Evolutionary conservation across 2,329 filamentous ascomycete genomes (phyloP).

Genomic region (Colletotrichum sublineola): DNA sequence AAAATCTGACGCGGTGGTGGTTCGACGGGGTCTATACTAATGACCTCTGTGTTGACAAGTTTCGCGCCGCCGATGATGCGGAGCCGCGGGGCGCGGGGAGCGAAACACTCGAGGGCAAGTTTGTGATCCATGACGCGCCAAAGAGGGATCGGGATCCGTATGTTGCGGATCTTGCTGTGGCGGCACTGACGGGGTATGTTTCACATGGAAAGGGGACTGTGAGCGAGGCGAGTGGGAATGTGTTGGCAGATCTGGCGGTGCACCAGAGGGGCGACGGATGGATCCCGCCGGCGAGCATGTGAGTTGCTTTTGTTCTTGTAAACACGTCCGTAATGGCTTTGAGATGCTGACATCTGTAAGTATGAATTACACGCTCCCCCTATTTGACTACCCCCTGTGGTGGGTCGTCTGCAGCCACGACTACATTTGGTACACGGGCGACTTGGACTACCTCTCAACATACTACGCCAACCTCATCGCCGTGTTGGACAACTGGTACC

Average conservation of each 20-base stretch:
- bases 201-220: constrained; percentile 54
- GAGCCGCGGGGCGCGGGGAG: constrained; percentile 62
- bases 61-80: constrained; percentile 59
- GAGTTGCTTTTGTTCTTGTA: constrained; percentile 41
- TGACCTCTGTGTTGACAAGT: constrained; percentile 62
- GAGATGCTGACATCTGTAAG: constrained; percentile 44
- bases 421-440: constrained; percentile 63
- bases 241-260: constrained; percentile 62
- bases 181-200: constrained; percentile 62
- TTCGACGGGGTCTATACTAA: constrained; percentile 67
- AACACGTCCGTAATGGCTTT: too few species aligned
- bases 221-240: constrained; percentile 57
- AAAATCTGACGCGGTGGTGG: constrained; percentile 64
- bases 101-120: constrained; percentile 58
- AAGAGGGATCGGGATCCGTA: constrained; percentile 68
- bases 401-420: constrained; percentile 65
- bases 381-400: constrained; percentile 67
- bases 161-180: constrained; percentile 64
- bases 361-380: constrained; percentile 59
- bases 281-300: constrained; percentile 68
- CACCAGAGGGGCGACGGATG: constrained; percentile 65
- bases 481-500: constrained; percentile 62
- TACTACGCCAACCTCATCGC: constrained; percentile 58
- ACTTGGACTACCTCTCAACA: constrained; percentile 55
- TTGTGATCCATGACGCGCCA: constrained; percentile 63